These are phyloP conservation scores for Suhomyces kunorum DNA, from an alignment of 1,139 yeast species.

Conservation along the genomic window DNA sequence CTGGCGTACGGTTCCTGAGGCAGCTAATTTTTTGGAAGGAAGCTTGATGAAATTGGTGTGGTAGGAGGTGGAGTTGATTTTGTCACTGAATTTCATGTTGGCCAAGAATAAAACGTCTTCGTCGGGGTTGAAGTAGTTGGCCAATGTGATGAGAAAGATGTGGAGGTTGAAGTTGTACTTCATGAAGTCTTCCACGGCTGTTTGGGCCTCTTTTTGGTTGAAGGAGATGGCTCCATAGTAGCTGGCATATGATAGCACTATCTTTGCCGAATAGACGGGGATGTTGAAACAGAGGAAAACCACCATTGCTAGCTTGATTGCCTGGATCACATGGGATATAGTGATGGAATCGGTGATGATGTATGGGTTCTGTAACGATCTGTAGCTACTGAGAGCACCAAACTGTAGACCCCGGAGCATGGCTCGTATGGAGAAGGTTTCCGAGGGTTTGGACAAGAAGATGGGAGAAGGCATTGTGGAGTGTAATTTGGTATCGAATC, in stretches of 20 bases:
- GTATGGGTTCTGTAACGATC: conserved; percentile 43
- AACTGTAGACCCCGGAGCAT: conserved; percentile 57
- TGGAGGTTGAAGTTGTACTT: conserved; percentile 42
- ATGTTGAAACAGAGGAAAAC: conserved; percentile 11
- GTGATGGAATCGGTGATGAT: conserved; percentile 1
- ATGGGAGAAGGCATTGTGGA: conserved; percentile 50
- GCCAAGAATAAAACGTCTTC: conserved; percentile 42
- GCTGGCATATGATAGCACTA: conserved; percentile 6
- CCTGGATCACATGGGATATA: conserved; percentile 1
- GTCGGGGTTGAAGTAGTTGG: conserved; percentile 38
- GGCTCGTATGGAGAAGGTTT: conserved; percentile 46
- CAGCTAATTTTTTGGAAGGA: conserved; percentile 8
- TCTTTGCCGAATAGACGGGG: conserved; percentile 15
- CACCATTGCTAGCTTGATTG: conserved; percentile 27
- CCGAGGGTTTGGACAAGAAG: conserved; percentile 49
- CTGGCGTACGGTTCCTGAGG: conserved; percentile 1
- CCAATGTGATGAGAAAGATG: conserved; percentile 42
- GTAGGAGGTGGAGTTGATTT: conserved; percentile 26
- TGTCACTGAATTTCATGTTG: conserved; percentile 45
- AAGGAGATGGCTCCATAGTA: no score
- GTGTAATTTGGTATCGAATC: not conserved
- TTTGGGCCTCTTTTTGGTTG: not conserved
- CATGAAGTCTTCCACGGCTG: conserved; percentile 2
- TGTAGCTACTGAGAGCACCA: conserved; percentile 49
- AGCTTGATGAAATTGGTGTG: conserved; percentile 19